Conservation (phyloP, 1,284 basidiomycete species). For the Moesziomyces sp. region DNA sequence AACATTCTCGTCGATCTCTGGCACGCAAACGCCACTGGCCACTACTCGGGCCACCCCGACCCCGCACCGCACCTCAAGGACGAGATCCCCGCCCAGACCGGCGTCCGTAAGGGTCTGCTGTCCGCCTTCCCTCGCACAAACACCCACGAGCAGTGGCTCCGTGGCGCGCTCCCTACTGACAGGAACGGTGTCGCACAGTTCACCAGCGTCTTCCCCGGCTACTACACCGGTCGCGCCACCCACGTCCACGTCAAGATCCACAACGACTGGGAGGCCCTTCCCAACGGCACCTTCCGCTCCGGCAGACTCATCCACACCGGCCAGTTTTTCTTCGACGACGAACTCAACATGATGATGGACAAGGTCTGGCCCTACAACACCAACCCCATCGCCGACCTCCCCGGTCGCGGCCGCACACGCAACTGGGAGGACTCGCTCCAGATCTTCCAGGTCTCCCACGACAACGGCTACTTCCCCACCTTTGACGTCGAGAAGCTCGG, state of each 20-base stretch:
- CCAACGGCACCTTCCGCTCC: conserved; percentile 70
- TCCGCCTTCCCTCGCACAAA: conserved; percentile 69
- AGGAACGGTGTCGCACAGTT: conserved; percentile 76
- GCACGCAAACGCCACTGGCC: conserved; percentile 69
- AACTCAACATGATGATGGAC: conserved; percentile 71
- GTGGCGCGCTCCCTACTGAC: conserved; percentile 78
- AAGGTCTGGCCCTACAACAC: conserved; percentile 68
- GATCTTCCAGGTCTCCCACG: conserved; percentile 69
- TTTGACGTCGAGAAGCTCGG: conserved; percentile 70
- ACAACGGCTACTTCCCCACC: conserved; percentile 68
- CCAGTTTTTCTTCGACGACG: conserved; percentile 77
- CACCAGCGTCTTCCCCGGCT: conserved; percentile 77
- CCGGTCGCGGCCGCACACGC: conserved; percentile 68
- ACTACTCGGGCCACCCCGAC: conserved; percentile 71
- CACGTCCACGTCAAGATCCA: conserved; percentile 69
- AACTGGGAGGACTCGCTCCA: conserved; percentile 70
- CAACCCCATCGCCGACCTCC: conserved; percentile 67
- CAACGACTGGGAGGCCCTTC: conserved; percentile 68
- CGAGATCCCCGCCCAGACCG: conserved; percentile 66
- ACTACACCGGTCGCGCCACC: conserved; percentile 70
- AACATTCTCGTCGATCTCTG: conserved; percentile 80
- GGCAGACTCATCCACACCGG: conserved; percentile 72
- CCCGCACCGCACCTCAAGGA: conserved; percentile 67
- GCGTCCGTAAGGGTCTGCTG: conserved; percentile 67
- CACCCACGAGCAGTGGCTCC: conserved; percentile 72